These are phyloP conservation scores for Chenopodium suecicum DNA, from an alignment of 148 eudicot species.

Conservation along the genomic window DNA sequence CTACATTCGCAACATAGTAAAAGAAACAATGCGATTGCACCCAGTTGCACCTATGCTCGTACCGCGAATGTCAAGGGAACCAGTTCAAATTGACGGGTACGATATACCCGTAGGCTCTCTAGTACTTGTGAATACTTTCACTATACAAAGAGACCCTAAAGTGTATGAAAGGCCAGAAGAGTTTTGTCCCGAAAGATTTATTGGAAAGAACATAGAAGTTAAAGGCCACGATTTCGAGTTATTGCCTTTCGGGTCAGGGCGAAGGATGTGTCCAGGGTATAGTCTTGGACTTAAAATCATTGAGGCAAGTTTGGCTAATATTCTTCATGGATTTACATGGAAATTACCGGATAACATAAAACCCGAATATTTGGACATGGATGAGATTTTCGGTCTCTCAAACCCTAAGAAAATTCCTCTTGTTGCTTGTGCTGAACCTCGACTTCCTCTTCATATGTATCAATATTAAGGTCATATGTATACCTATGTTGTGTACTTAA, in stretches of 20 bases:
- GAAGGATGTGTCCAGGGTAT: constrained; percentile 95
- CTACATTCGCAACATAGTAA: constrained; percentile 66
- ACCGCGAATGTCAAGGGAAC: constrained; percentile 58
- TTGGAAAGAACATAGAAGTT: constrained; percentile 59
- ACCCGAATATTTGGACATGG: constrained; percentile 63
- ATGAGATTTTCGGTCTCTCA: constrained; percentile 78
- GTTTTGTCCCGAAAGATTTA: constrained; percentile 71
- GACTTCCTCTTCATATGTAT: constrained; percentile 52
- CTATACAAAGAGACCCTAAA: constrained; percentile 67
- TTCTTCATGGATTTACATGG: constrained; percentile 81
- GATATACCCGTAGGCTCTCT: constrained; percentile 60
- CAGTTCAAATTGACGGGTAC: constrained; percentile 61
- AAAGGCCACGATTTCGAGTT: constrained; percentile 74
- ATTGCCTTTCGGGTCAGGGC: constrained; percentile 80
- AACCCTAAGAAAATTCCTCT: constrained; percentile 73
- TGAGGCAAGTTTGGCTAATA: constrained; percentile 70
- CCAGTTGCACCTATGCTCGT: constrained; percentile 88
- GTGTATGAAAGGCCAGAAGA: constrained; percentile 66
- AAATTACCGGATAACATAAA: constrained; percentile 52
- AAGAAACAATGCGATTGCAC: constrained; percentile 88
- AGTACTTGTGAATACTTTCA: constrained; percentile 70
- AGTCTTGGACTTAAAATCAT: constrained; percentile 71
- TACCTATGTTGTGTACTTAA: no score
- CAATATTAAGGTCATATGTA: background rate
- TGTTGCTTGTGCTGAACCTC: constrained; percentile 39